Conservation (phyloP, 1,139 yeast genomes). For the Scheffersomyces segobiensis region DNA sequence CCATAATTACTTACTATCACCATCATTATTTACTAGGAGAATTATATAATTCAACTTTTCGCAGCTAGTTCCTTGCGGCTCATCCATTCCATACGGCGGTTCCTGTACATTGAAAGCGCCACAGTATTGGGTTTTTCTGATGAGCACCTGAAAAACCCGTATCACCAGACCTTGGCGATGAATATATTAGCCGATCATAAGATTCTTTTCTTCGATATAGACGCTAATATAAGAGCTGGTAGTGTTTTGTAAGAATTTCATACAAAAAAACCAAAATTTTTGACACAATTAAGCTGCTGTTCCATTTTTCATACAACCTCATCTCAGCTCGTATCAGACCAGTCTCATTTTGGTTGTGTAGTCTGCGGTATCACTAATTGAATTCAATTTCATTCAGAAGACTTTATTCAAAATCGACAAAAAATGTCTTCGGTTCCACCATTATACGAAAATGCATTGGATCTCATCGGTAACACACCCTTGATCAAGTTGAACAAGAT, state of each 20-base stretch:
- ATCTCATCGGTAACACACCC: constrained; percentile 84
- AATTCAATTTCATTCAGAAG: background rate
- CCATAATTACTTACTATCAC: background rate
- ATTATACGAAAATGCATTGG: constrained; percentile 45
- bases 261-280: background rate
- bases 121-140: background rate
- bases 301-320: background rate
- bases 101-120: background rate
- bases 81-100: background rate
- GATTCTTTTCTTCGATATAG: background rate
- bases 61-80: background rate
- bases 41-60: background rate
- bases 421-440: constrained; percentile 19
- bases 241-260: background rate
- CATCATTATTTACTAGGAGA: background rate
- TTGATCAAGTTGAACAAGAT: constrained; percentile 71
- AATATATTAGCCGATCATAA: background rate
- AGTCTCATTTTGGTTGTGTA: background rate
- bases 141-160: background rate
- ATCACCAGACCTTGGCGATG: background rate
- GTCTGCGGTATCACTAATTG: background rate
- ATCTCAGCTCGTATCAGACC: background rate
- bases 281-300: background rate
- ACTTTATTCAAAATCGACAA: background rate
- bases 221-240: background rate